Conservation (phyloP, 1,139 yeast species). For the Protomyces arabidopsidicola region DNA sequence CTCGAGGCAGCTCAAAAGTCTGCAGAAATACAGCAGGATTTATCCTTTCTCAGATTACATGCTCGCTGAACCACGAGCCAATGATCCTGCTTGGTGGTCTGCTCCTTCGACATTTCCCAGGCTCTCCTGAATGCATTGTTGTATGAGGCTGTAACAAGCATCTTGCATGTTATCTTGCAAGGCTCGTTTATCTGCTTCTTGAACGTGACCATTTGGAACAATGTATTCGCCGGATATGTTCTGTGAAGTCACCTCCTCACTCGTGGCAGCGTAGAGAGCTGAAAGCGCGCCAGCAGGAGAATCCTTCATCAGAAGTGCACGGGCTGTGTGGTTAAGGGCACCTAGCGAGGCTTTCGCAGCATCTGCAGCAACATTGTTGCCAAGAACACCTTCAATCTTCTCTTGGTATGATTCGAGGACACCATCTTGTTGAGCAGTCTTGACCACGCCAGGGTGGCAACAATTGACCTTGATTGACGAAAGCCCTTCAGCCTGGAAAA, state of each 20-base stretch:
- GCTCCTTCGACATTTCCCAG: constrained; percentile 7
- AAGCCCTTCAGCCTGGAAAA: constrained; percentile 11
- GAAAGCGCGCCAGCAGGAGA: constrained; percentile 18
- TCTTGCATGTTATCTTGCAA: constrained; percentile 6
- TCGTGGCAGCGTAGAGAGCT: constrained; percentile 19
- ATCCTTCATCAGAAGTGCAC: constrained; percentile 19
- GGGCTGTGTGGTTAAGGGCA: constrained; percentile 9
- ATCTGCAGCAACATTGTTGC: constrained; percentile 7
- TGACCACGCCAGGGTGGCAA: constrained; percentile 26
- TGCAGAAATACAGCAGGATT: no score
- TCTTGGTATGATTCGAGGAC: constrained; percentile 17
- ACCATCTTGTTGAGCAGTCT: constrained; percentile 26
- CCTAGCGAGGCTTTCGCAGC: constrained; percentile 5
- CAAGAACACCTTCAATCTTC: constrained; percentile 10
- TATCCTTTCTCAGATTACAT: no score
- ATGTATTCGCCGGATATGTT: constrained; percentile 18
- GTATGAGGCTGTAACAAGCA: constrained; percentile 12
- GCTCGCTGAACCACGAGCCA: constrained; percentile 14
- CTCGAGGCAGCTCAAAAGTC: no score
- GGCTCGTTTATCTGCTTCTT: constrained; percentile 24
- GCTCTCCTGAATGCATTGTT: constrained; percentile 17
- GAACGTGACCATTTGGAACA: constrained; percentile 21
- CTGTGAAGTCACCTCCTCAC: constrained; percentile 15
- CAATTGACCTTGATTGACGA: constrained; percentile 9
- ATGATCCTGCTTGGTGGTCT: constrained; percentile 22